Percentiles rank a stretch among this genome's conserved stretches.
These are phyloP conservation scores for Akanthomyces dipterigenus DNA, from an alignment of 2,329 filamentous ascomycete species.

Conservation along the genomic window DNA sequence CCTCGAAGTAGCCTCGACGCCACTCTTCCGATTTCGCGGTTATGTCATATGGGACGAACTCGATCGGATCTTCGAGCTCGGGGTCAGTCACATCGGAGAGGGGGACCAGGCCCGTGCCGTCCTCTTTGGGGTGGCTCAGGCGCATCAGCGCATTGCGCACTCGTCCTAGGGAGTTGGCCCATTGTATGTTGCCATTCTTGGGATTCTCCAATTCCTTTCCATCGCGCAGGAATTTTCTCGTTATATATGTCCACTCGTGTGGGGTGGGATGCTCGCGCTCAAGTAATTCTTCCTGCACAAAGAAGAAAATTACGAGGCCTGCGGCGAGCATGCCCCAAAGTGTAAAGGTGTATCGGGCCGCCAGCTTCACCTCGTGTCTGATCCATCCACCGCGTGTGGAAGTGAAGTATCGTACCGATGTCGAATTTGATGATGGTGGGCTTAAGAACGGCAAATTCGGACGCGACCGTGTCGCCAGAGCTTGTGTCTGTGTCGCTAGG, in stretches of 20 bases:
- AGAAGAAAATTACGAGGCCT: conserved; percentile 54
- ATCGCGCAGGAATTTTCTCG: conserved; percentile 59
- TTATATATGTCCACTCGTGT: conserved; percentile 69
- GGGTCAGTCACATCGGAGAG: conserved; percentile 56
- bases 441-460: conserved; percentile 42
- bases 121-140: conserved; percentile 61
- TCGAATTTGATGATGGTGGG: conserved; percentile 40
- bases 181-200: conserved; percentile 52
- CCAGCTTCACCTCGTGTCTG: conserved; percentile 62
- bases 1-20: conserved; percentile 79
- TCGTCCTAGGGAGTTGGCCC: conserved; percentile 58
- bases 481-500: conserved; percentile 23
- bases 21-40: conserved; percentile 73
- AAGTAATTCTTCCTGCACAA: conserved; percentile 64
- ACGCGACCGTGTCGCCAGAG: conserved; percentile 24
- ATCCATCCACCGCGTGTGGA: conserved; percentile 68
- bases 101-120: conserved; percentile 59
- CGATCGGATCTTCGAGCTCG: conserved; percentile 58
- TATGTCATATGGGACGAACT: conserved; percentile 61
- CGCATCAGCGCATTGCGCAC: conserved; percentile 54
- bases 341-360: conserved; percentile 59
- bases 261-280: conserved; percentile 77
- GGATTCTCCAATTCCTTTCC: conserved; percentile 54
- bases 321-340: conserved; percentile 59
- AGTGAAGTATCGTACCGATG: conserved; percentile 66